phyloP scores from a whole-genome alignment of 371 early-diverging fungal genomes.

The Phascolomyces articulosus region DNA sequence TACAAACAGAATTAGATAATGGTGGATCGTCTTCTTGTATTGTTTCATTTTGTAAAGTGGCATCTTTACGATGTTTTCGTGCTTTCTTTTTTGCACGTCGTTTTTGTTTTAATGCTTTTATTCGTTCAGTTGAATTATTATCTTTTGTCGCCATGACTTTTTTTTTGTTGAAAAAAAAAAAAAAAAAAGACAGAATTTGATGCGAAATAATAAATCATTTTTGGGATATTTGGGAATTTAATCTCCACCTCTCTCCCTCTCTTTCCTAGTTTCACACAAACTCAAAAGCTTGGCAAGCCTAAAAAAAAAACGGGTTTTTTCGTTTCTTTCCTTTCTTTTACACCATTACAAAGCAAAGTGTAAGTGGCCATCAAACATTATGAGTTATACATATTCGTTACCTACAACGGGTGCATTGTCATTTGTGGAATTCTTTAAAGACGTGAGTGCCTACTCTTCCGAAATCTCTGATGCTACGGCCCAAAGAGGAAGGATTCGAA shows the following conservation, averaged over 20 bases:
- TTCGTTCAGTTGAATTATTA: neutral
- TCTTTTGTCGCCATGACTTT: neutral
- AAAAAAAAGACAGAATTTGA: too few relatives aligned
- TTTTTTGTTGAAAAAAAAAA: too few relatives aligned
- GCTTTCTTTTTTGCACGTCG: constrained; percentile 12
- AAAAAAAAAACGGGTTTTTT: too few relatives aligned
- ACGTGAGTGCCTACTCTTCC: constrained; percentile 42
- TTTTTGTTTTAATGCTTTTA: constrained; percentile 10
- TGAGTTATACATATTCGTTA: constrained; percentile 63
- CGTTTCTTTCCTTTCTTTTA: too few relatives aligned
- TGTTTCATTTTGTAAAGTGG: too few relatives aligned
- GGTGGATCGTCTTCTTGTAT: neutral
- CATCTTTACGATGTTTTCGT: constrained; percentile 2
- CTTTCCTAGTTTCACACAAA: too few relatives aligned
- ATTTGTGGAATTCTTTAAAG: constrained; percentile 56
- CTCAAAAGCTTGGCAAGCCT: too few relatives aligned
- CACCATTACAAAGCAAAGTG: too few relatives aligned
- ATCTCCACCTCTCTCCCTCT: too few relatives aligned
- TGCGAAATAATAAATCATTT: too few relatives aligned
- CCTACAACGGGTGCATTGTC: constrained; percentile 68
- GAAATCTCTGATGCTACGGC: constrained; percentile 68
- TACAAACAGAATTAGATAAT: too few relatives aligned
- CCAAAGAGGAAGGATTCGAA: constrained; percentile 58
- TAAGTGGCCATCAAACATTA: constrained; percentile 7
- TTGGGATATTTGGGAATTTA: too few relatives aligned